Percentiles rank a stretch among this genome's conserved stretches.
Conservation (phyloP, 2,329 filamentous ascomycete species). For the Myriangium duriaei region DNA sequence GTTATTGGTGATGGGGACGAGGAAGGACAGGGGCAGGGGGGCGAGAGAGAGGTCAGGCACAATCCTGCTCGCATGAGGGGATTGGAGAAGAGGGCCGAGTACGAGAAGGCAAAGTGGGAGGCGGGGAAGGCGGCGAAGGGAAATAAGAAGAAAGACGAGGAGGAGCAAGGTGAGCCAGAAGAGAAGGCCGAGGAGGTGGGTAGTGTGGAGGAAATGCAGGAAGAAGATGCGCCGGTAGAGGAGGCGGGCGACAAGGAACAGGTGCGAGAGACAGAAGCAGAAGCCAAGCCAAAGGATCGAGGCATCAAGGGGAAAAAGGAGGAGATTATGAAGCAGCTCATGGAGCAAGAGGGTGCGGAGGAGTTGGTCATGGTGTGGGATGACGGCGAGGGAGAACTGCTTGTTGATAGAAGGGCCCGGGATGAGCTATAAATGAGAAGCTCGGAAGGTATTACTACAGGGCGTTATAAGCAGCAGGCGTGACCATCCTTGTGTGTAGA, state of each 20-base stretch:
- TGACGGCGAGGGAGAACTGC: slow-evolving; percentile 2
- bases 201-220: too few species aligned
- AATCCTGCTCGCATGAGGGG: slow-evolving; percentile 19
- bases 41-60: slow-evolving; percentile 11
- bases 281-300: too few species aligned
- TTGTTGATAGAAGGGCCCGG: background rate
- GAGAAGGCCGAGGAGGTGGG: slow-evolving; percentile 12
- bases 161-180: slow-evolving; percentile 18
- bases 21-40: slow-evolving; percentile 21
- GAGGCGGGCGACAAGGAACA: background rate
- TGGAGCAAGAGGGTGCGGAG: background rate
- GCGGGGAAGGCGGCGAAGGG: background rate
- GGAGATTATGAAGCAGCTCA: slow-evolving; percentile 1
- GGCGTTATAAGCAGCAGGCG: too few species aligned
- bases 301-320: slow-evolving; percentile 2
- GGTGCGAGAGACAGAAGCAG: background rate
- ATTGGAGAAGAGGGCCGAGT: slow-evolving; percentile 32
- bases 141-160: slow-evolving; percentile 18
- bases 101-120: slow-evolving; percentile 6
- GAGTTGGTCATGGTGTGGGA: slow-evolving; percentile 3
- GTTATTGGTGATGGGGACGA: slow-evolving; percentile 51
- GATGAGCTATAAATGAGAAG: slow-evolving; percentile 3
- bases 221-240: background rate
- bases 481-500: too few species aligned
- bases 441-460: too few species aligned